Evolutionary conservation across 1,139 yeast species (phyloP), one percentile per base, ranked within the genome.

Genomic region (Yamadazyma atlantica): DNA sequence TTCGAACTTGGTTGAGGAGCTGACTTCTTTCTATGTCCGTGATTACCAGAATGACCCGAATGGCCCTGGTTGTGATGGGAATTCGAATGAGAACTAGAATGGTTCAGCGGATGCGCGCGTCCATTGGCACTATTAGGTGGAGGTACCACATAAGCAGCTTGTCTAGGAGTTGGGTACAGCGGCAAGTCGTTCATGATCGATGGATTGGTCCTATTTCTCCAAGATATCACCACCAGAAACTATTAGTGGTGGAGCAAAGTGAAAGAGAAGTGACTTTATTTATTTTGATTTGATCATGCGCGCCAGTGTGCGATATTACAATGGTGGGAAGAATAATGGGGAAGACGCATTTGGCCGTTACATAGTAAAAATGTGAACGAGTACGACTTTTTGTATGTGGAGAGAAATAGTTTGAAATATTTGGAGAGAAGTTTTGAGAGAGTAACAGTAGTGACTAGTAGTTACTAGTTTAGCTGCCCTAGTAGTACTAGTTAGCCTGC

Each of bases 151-250:
- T 69, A 68, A 3, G 71, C 59, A 5, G 73, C 73, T 54, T 70
- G 74, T 39, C 66, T 71, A 1, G 77, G 77, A 21, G 77, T 71
- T 6, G 76, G 77, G 51, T 69, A 70, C 54, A 62, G 55, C 19
- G 77, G 77, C 45, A 71, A 58, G 29, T 70, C 75, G 57, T 70
- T 66, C 49, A 60, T 57, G 4, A 59, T 22, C n/a, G 12, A n/a
- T n/a, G 12, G 12, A n/a, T n/a, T n/a, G n/a, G n/a, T n/a, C n/a
- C n/a, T n/a, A n/a, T n/a, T n/a, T n/a, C n/a, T n/a, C n/a, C n/a
- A n/a, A 23, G 26, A 23, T 23, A 23, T 23, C n/a, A n/a, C n/a
- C n/a, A n/a, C n/a, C n/a, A n/a, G n/a, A n/a, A n/a, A n/a, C n/a
- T n/a, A n/a, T n/a, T n/a, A n/a, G n/a, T n/a, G n/a, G n/a, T n/a